A percentile compares a stretch with the other conserved stretches of the same genome.
phyloP scores from a whole-genome alignment of 345 rosid genomes.

The Psidium friedrichsthalianum region DNA sequence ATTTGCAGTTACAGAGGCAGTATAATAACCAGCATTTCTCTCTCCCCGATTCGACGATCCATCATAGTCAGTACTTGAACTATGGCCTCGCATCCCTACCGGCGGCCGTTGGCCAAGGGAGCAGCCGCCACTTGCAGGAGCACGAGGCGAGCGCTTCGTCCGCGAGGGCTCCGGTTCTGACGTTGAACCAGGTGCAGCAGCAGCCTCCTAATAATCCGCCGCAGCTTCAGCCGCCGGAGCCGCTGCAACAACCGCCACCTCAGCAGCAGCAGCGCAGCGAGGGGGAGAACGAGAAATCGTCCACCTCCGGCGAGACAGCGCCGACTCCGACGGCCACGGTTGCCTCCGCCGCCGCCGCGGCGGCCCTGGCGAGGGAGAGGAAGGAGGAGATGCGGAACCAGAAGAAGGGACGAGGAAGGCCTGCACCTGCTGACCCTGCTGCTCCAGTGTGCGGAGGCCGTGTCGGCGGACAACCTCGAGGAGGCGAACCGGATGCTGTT shows the following conservation, averaged over 20 bases:
- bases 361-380: slow-evolving; percentile 29
- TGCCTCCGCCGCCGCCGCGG: slow-evolving; percentile 11
- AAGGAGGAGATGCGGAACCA: slow-evolving; percentile 73
- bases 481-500: slow-evolving; percentile 88
- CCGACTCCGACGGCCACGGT: slow-evolving; percentile 11
- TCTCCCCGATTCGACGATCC: slow-evolving; percentile 10
- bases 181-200: slow-evolving; percentile 15
- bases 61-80: not conserved
- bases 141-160: not conserved
- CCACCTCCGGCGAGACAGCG: slow-evolving; percentile 33
- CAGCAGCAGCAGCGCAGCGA: slow-evolving; percentile 2
- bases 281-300: slow-evolving; percentile 30
- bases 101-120: not conserved
- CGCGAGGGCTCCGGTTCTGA: slow-evolving; percentile 12
- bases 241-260: slow-evolving; percentile 6
- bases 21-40: slow-evolving; percentile 1
- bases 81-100: not conserved
- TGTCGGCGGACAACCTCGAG: slow-evolving; percentile 73
- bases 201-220: not conserved
- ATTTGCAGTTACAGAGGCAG: slow-evolving; percentile 5
- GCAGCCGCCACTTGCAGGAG: not conserved
- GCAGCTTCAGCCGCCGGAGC: slow-evolving; percentile 5
- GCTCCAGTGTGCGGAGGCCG: slow-evolving; percentile 96
- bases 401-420: slow-evolving; percentile 81
- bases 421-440: slow-evolving; percentile 82